Evolutionary conservation across 2,329 filamentous ascomycete genomes (phyloP).

Genomic region (Thielaviopsis populi): DNA sequence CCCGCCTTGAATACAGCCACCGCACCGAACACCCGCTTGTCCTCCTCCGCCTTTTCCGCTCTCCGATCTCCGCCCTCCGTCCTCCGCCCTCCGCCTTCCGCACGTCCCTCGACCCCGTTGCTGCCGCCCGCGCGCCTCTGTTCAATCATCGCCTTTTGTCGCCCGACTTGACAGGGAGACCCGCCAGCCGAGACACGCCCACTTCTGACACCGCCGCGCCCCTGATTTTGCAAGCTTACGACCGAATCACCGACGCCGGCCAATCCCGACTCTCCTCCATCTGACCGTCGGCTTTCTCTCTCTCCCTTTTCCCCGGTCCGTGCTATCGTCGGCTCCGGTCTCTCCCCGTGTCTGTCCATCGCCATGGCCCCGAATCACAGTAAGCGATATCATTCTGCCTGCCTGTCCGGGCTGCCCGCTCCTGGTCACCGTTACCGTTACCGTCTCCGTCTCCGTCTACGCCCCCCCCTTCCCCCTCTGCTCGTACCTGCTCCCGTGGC

Average conservation of each 20-base stretch:
- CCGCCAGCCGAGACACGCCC: background rate
- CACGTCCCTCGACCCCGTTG: background rate
- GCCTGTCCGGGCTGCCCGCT: background rate
- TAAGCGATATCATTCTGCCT: slow-evolving; percentile 6
- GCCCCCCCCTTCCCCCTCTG: background rate
- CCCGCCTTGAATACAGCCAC: background rate
- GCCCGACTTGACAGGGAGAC: background rate
- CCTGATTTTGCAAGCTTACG: background rate
- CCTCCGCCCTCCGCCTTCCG: background rate
- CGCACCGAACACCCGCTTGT: background rate
- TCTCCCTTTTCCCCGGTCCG: background rate
- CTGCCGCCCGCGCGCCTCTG: no score
- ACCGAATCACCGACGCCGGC: background rate
- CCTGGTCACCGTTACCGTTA: no score
- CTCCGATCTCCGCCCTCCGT: background rate
- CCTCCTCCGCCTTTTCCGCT: background rate
- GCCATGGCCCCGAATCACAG: slow-evolving; percentile 17
- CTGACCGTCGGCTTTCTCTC: background rate
- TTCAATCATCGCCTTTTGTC: no score
- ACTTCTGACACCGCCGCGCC: background rate
- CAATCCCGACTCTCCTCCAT: background rate
- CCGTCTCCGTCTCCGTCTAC: no score
- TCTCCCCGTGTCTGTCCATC: background rate
- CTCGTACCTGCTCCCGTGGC: background rate
- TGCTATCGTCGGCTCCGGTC: background rate